Evolutionary conservation across 2,329 filamentous ascomycete species (phyloP), one percentile per base, ranked within the genome.

Genomic region (Gaeumannomyces sp.): DNA sequence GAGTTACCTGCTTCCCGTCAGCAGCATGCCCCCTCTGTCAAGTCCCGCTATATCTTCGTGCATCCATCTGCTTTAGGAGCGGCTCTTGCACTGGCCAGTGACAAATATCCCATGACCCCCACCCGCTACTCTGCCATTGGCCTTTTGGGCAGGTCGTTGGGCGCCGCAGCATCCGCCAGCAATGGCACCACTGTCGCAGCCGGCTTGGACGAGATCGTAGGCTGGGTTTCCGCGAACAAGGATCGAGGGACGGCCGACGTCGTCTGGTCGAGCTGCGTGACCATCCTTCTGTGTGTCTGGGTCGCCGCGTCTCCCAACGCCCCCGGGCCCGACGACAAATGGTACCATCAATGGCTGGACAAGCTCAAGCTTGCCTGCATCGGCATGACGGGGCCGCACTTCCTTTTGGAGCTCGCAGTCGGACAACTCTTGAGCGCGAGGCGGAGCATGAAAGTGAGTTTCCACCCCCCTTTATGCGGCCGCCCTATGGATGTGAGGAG

Each of bases 241-340:
- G 71, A 73, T 16, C 72, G 79, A 59, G 78, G 79, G 4, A 77
- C 74, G 2, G 67, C 76, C 27, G 76, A 79, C 62, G 77, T 81
- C 53, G 64, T 80, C 1, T 77, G 72, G 69, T 74, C 72, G 28
- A 78, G 75, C 63, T 59, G 70, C 2, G 61, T 77, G 28, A 81
- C 79, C 1, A 77, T 79, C 10, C 69, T 78, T 6, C 72, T 81
- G 0, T 80, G 77, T 66, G 73, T 70, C 45, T 80, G 77, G 76
- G 73, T 76, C 3, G 70, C 74, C 5, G 70, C 79, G 4, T 76
- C 74, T 65, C 73, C 77, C 7, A 78, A 80, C 57, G 68, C 77
- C 4, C 73, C 74, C 0, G 68, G 73, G 2, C 66, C 66, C 0
- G 70, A 69, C 2, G 74, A 78, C 66, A 71, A 68, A 16, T 72